phyloP scores from a whole-genome alignment of 2,329 filamentous ascomycete genomes.

The Colletotrichum cereale region DNA sequence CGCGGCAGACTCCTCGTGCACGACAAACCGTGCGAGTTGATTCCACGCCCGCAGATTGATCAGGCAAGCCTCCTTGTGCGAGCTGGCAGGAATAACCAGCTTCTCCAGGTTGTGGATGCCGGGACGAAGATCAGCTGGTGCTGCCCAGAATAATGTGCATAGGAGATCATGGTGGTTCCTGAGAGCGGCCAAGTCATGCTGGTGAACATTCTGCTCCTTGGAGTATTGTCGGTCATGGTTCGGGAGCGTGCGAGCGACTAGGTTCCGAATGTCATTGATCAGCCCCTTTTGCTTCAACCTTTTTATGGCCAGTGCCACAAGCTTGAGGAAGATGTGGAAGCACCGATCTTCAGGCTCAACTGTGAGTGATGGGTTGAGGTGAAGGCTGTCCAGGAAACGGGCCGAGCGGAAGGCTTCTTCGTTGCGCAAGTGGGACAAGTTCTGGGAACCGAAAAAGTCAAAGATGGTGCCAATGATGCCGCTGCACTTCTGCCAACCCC shows the following conservation, averaged over 20 bases:
- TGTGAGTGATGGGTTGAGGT: slow-evolving; percentile 58
- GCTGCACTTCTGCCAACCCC: slow-evolving; percentile 73
- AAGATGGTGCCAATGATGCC: slow-evolving; percentile 72
- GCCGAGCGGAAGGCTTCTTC: slow-evolving; percentile 74
- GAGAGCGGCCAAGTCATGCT: slow-evolving; percentile 72
- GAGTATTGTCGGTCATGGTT: slow-evolving; percentile 75
- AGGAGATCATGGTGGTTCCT: slow-evolving; percentile 78
- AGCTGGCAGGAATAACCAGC: slow-evolving; percentile 69
- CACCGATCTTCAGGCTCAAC: slow-evolving; percentile 69
- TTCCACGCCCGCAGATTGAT: slow-evolving; percentile 74
- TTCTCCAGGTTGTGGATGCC: slow-evolving; percentile 67
- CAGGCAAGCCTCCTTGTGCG: slow-evolving; percentile 75
- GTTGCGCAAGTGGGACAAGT: slow-evolving; percentile 72
- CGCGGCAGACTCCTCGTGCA: slow-evolving; percentile 56
- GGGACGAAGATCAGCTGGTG: slow-evolving; percentile 67
- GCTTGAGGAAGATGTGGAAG: slow-evolving; percentile 77
- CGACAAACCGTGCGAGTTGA: slow-evolving; percentile 70
- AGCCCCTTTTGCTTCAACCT: slow-evolving; percentile 61
- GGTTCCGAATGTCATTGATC: slow-evolving; percentile 70
- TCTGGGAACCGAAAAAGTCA: slow-evolving; percentile 75
- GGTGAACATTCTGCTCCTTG: slow-evolving; percentile 71
- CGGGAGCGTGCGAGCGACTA: slow-evolving; percentile 72
- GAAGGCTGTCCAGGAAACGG: slow-evolving; percentile 70
- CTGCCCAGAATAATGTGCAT: slow-evolving; percentile 74
- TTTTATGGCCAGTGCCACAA: slow-evolving; percentile 69